Evolutionary conservation across 176 grass and related monocot species (phyloP).

Genomic region (Pontederia paniculata): DNA sequence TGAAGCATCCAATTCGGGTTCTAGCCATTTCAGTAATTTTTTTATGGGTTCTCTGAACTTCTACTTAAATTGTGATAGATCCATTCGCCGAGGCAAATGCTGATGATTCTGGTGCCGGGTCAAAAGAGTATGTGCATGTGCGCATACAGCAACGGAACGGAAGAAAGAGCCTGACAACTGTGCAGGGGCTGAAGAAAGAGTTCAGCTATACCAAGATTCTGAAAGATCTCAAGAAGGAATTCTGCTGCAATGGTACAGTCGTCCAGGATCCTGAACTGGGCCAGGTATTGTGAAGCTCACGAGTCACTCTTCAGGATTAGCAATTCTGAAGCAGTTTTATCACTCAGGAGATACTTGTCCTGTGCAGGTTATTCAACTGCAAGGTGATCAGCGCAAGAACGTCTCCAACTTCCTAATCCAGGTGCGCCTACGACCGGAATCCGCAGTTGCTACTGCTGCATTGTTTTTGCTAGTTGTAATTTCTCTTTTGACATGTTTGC

Average conservation of each 20-base stretch:
- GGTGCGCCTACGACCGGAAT: slow-evolving; percentile 20
- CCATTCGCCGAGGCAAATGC: slow-evolving; percentile 99
- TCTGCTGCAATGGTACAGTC: slow-evolving; percentile 99
- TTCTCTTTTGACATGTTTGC: not conserved
- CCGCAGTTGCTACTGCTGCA: too few relatives aligned
- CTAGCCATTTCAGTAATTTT: too few relatives aligned
- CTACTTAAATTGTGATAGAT: slow-evolving; percentile 36
- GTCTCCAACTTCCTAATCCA: slow-evolving; percentile 97
- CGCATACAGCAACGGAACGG: slow-evolving; percentile 94
- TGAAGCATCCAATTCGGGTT: too few relatives aligned
- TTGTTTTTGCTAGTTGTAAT: slow-evolving; percentile 3
- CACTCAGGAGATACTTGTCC: not conserved
- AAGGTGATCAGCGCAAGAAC: slow-evolving; percentile 99
- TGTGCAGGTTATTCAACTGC: slow-evolving; percentile 89
- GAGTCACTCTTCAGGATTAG: not conserved
- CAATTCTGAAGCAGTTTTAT: not conserved
- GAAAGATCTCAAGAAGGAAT: slow-evolving; percentile 97
- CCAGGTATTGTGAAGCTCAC: slow-evolving; percentile 35
- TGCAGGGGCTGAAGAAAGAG: slow-evolving; percentile 90
- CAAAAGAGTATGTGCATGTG: slow-evolving; percentile 94
- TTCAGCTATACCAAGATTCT: slow-evolving; percentile 97
- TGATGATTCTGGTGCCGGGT: slow-evolving; percentile 84
- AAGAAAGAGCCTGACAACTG: slow-evolving; percentile 94
- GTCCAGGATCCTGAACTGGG: slow-evolving; percentile 96
- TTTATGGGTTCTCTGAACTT: too few relatives aligned